Evolutionary conservation across 208 protist genomes (phyloP), one percentile per base, ranked within the genome.

Genomic region (Tritrichomonas musculus): DNA sequence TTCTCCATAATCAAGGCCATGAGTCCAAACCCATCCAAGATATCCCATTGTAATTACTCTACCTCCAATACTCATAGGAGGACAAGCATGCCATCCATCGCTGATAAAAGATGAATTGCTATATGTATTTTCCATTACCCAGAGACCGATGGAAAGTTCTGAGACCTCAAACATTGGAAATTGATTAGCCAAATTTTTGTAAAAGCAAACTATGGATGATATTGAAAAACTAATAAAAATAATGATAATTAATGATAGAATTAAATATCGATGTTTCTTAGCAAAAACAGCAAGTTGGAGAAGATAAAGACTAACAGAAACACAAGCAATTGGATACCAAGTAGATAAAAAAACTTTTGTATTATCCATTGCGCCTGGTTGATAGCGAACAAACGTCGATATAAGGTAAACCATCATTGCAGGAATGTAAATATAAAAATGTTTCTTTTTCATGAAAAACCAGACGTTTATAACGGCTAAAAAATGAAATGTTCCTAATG

Each of bases 341-440:
- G 47, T 47, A 33, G 77, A 11, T 0, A 57, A 88, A 49, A 57
- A 53, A 39, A 88, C 44, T 88, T 88, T 88, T 9, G 20, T 53
- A 47, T 88, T 88, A 57, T 88, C 77, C 47, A 88, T 57, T 53
- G 77, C 77, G 4, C 41, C 47, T 88, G 77, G 77, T 50, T 88
- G 77, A 50, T 55, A 88, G 33, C 77, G 44, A 33, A 53, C 20
- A 1, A 88, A 36, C 20, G 1, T 39, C 9, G 41, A 60, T 57
- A 88, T 57, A 17, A 88, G 8, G 8, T 33, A 88, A n/a, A 88
- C 27, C 5, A 53, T 33, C 2, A 88, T 33, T 14, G 77, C 53
- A 39, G 77, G 77, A 5, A 88, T n/a, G 57, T 88, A 88, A 25
- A 33, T 88, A 4, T 27, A 33, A 17, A 39, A 57, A 39, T 88